A percentile compares a stretch with the other conserved stretches of the same genome.
These are phyloP conservation scores for Elsinoe fawcettii DNA, from an alignment of 2,329 filamentous ascomycete species.

Conservation along the genomic window DNA sequence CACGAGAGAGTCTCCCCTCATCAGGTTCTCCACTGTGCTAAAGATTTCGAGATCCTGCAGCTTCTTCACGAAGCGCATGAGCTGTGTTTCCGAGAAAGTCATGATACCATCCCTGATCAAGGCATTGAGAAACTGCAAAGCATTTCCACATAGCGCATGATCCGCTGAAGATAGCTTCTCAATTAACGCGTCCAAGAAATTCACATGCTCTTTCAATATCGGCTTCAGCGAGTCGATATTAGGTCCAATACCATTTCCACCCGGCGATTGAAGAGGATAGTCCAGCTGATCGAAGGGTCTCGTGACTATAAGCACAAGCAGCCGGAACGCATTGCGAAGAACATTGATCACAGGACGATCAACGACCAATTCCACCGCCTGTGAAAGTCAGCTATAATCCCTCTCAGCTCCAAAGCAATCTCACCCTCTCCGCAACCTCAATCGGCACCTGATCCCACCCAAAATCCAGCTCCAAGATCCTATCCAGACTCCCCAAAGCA, in stretches of 20 bases:
- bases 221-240: constrained; percentile 69
- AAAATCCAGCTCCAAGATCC: constrained; percentile 90
- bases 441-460: constrained; percentile 85
- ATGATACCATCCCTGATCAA: constrained; percentile 87
- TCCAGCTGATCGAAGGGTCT: constrained; percentile 50
- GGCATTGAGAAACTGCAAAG: constrained; percentile 89
- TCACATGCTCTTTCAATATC: constrained; percentile 80
- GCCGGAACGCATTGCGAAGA: constrained; percentile 90
- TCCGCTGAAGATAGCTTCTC: constrained; percentile 87
- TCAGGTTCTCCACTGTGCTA: constrained; percentile 78
- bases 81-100: constrained; percentile 69
- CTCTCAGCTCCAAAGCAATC: constrained; percentile 20
- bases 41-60: constrained; percentile 90
- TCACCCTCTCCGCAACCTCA: constrained; percentile 60
- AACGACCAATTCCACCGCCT: constrained; percentile 86
- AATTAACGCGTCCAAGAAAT: constrained; percentile 91
- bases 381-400: constrained; percentile 18
- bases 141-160: constrained; percentile 90
- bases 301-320: constrained; percentile 85
- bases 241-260: constrained; percentile 6
- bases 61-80: constrained; percentile 90
- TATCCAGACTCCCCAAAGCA: constrained; percentile 78
- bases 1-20: constrained; percentile 88
- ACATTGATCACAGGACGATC: constrained; percentile 96
- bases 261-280: constrained; percentile 17